Conservation (phyloP, 352 stramenopile genomes). For the Phytophthora ramorum region DNA sequence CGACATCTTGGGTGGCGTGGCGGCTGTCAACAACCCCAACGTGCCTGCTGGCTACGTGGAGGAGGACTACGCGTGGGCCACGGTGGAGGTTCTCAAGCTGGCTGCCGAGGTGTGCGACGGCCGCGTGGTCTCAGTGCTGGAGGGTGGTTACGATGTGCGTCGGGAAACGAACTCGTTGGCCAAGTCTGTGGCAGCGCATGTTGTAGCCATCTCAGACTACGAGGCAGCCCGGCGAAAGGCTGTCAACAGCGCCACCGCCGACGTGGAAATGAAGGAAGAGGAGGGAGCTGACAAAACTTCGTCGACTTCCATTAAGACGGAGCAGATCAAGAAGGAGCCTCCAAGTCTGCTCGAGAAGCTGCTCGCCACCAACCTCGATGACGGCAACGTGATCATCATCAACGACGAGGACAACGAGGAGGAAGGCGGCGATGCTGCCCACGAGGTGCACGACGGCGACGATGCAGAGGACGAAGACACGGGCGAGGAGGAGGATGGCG, state of each 20-base stretch:
- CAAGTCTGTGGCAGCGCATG: constrained; percentile 82
- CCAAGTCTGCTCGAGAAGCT: constrained; percentile 57
- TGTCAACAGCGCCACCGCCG: constrained; percentile 12
- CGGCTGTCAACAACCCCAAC: constrained; percentile 79
- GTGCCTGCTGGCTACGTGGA: constrained; percentile 83
- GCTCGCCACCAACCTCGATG: constrained; percentile 55
- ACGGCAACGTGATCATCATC: constrained; percentile 60
- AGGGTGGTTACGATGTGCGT: constrained; percentile 86
- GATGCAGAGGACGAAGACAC: constrained; percentile 47
- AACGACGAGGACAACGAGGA: constrained; percentile 58
- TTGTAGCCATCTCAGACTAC: constrained; percentile 74
- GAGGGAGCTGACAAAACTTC: constrained; percentile 7
- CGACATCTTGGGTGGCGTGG: constrained; percentile 82
- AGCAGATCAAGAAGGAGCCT: constrained; percentile 40
- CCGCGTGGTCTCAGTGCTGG: constrained; percentile 85
- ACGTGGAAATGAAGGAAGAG: constrained; percentile 45
- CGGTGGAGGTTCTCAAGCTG: constrained; percentile 77
- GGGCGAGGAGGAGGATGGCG: constrained; percentile 36
- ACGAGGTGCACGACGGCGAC: constrained; percentile 15
- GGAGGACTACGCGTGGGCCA: constrained; percentile 86
- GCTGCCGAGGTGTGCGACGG: constrained; percentile 81
- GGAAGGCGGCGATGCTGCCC: constrained; percentile 20
- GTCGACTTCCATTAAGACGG: constrained; percentile 28
- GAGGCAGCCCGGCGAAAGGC: constrained; percentile 45
- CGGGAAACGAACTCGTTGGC: constrained; percentile 84